These are phyloP conservation scores for Simmondsia chinensis DNA, from an alignment of 148 eudicot species.

Conservation along the genomic window DNA sequence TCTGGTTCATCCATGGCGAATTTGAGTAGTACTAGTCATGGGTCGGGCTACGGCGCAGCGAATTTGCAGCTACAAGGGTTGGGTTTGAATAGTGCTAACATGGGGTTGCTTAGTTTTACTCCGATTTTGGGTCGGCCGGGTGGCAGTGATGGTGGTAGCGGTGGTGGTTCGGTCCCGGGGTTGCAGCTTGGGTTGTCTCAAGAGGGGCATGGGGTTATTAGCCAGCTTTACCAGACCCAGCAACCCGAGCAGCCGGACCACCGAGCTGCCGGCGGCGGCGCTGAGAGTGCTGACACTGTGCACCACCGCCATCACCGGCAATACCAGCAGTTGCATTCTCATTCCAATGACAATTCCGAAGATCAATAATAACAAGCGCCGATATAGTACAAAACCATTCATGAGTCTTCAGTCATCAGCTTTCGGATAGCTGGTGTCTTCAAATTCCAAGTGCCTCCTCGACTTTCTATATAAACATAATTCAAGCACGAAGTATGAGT, in stretches of 20 bases:
- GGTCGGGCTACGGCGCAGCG: slow-evolving; percentile 26
- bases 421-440: too few relatives aligned
- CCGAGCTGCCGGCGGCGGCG: slow-evolving; percentile 10
- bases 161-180: slow-evolving; percentile 48
- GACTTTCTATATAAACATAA: too few relatives aligned
- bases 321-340: slow-evolving; percentile 36
- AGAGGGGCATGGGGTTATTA: slow-evolving; percentile 48
- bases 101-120: slow-evolving; percentile 56
- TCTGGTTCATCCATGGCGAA: slow-evolving; percentile 7
- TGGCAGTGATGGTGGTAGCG: too few relatives aligned
- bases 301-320: slow-evolving; percentile 37
- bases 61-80: slow-evolving; percentile 52
- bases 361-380: slow-evolving; percentile 20
- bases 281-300: slow-evolving; percentile 17
- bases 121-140: slow-evolving; percentile 60
- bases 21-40: slow-evolving; percentile 31
- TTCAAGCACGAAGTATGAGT: too few relatives aligned
- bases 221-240: slow-evolving; percentile 57
- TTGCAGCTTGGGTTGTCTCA: slow-evolving; percentile 74
- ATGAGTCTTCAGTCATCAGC: too few relatives aligned
- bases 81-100: slow-evolving; percentile 34
- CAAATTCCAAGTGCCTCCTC: too few relatives aligned
- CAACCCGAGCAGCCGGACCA: slow-evolving; percentile 20
- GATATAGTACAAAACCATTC: too few relatives aligned
- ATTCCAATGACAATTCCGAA: slow-evolving; percentile 59